Base-by-base conservation (phyloP, 2,329 filamentous ascomycete species). In the Cryphonectria japonica region DNA sequence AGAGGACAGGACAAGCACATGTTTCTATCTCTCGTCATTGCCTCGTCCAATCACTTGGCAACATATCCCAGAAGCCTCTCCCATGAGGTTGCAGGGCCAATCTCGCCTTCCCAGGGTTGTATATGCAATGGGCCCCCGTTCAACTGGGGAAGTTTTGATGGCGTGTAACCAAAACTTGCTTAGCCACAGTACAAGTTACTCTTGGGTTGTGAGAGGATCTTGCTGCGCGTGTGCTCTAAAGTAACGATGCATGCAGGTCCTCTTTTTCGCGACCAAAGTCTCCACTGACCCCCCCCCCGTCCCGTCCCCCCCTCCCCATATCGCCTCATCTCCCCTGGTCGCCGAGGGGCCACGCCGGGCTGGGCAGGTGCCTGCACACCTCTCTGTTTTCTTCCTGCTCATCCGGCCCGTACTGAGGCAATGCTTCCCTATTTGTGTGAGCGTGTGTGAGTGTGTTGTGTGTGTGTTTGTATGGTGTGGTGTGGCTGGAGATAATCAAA, bases 291-390 rank as follows among this genome's bases (percentile, higher is more conserved):
- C 19, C 8, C 8, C 59, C 32, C 57, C 26, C 32, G 32, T 62
- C 59, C 32, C 19, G n/a, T 26, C 59, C 37, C 19, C 13, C 34
- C 6, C 34, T n/a, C 19, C 37, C 19, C 37, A 19, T 34, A 39
- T 63, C 39, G 61, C 61, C 39, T 46, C 39, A 46, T 64, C 61
- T 39, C 61, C 61, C 61, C 61, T 41, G 61, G 37, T 41, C 37
- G 22, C 37, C 39, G 16, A 43, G 26, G 61, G n/a, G 37, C 60
- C 34, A 62, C 19, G 29, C 61, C n/a, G 61, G 61, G 61, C 61
- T 64, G 61, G 61, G 61, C 61, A 64, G 61, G 61, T 64, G 39
- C 61, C 16, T 50, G 22, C 22, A n/a, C 8, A 22, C 22, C 22
- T 39, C 19, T 22, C 16, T 50, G 16, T 22, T 16, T 22, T 16